Percentiles rank a stretch among this genome's conserved stretches.
These are phyloP conservation scores for Termitomyces sp. DNA, from an alignment of 768 basidiomycete genomes.

Conservation along the genomic window DNA sequence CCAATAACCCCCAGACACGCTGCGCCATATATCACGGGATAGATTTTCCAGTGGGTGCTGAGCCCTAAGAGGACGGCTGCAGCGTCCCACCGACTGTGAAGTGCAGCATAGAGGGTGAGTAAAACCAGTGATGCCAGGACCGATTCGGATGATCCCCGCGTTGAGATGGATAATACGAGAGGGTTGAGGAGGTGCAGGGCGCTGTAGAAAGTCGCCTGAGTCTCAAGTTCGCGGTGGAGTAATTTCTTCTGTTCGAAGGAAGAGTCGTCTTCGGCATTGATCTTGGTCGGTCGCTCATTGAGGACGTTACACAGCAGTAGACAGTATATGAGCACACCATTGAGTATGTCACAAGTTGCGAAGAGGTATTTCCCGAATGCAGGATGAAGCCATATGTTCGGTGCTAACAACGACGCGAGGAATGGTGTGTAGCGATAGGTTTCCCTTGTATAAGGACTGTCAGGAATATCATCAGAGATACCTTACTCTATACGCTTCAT, in stretches of 20 bases:
- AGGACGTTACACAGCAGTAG: slow-evolving; percentile 50
- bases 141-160: slow-evolving; percentile 93
- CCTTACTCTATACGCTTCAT: slow-evolving; percentile 5
- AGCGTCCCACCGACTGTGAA: slow-evolving; percentile 51
- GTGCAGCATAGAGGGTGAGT: slow-evolving; percentile 53
- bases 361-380: slow-evolving; percentile 92
- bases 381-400: slow-evolving; percentile 75
- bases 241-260: not conserved
- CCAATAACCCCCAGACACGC: slow-evolving; percentile 58
- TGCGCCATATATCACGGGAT: slow-evolving; percentile 89
- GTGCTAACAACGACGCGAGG: slow-evolving; percentile 74
- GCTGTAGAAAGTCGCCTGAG: slow-evolving; percentile 49
- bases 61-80: slow-evolving; percentile 75
- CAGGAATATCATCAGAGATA: slow-evolving; percentile 3
- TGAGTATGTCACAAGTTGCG: slow-evolving; percentile 73
- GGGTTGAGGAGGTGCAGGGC: slow-evolving; percentile 87
- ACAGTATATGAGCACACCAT: slow-evolving; percentile 66
- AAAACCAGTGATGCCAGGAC: slow-evolving; percentile 79
- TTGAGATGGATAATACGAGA: slow-evolving; percentile 92
- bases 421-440: slow-evolving; percentile 98
- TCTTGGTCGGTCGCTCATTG: slow-evolving; percentile 1
- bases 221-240: not conserved
- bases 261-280: not conserved
- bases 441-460: slow-evolving; percentile 82
- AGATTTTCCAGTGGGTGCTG: slow-evolving; percentile 95